These are phyloP conservation scores for Chlamydomonas sp. DNA, from an alignment of 139 green algal genomes.

Conservation along the genomic window DNA sequence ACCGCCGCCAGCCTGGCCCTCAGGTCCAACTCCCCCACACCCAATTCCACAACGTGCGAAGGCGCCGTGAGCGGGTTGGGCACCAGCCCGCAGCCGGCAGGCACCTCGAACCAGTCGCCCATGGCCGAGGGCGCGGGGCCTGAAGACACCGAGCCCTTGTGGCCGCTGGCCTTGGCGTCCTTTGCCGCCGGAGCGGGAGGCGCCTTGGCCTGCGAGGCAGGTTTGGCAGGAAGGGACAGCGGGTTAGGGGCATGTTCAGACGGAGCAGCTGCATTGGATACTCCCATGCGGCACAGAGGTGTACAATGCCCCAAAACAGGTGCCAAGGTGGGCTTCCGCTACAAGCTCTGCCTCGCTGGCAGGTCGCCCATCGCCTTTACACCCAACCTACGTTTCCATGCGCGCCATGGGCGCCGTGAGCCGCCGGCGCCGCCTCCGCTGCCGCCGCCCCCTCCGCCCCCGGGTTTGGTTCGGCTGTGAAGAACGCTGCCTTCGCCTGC, in stretches of 20 bases:
- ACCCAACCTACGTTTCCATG: neutral
- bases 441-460: neutral
- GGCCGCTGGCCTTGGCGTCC: too few relatives aligned
- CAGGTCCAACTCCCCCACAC: slow-evolving; percentile 45
- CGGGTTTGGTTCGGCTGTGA: neutral
- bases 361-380: too few relatives aligned
- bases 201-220: too few relatives aligned
- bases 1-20: slow-evolving; percentile 42
- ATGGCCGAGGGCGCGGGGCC: neutral
- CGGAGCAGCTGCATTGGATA: too few relatives aligned
- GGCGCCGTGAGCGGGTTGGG: slow-evolving; percentile 23
- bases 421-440: too few relatives aligned
- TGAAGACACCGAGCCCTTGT: neutral
- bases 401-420: neutral
- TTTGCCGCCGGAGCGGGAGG: too few relatives aligned
- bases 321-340: too few relatives aligned
- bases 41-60: slow-evolving; percentile 46
- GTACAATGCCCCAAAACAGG: too few relatives aligned
- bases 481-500: slow-evolving; percentile 46
- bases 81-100: slow-evolving; percentile 27
- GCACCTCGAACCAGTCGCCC: slow-evolving; percentile 20
- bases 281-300: too few relatives aligned
- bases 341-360: too few relatives aligned
- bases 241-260: too few relatives aligned
- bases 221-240: too few relatives aligned